Evolutionary conservation across 225 moss, liverwort and hornwort genomes (phyloP), one percentile per base, ranked within the genome.

Genomic region (Climacium dendroides): DNA sequence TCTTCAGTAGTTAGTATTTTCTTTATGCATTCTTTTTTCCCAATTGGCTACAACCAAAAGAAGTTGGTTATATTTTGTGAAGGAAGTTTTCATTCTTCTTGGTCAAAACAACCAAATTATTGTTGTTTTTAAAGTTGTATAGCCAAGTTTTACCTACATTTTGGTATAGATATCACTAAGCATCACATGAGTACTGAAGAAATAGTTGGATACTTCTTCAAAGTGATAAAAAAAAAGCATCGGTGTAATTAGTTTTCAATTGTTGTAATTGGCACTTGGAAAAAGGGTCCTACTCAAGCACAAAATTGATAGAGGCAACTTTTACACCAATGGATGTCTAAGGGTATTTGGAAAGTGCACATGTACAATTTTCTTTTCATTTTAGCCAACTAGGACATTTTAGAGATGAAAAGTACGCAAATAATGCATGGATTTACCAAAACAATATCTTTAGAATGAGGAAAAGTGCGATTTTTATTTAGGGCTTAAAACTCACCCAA

Each of bases 351-450:
- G 22, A 37, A 23, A 67, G 39, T 39, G 7, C 13, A 23, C 6
- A 37, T 0, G 4, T 39, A 7, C 0, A 2, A 39, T 39, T 7
- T 24, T 24, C 4, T 4, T 67, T 2, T 37, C 1, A 0, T 23
- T 11, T 22, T 22, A 22, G 12, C 4, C 1, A 67, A 1, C 1
- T 22, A 67, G 7, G 4, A 37, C 7, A 23, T 23, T 37, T 37
- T 37, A 0, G 1, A 3, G 13, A 39, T 24, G 24, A 67, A 39
- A 13, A 39, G 69, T 39, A 14, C 1, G 2, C 8, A 39, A 24
- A 39, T 7, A 8, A 24, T 69, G 14, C 24, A 69, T 13, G 7
- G 13, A 39, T 39, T 1, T 7, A 24, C 2, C 14, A 39, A 39
- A 69, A 13, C 23, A 69, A n/a, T 9, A 6, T 11, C 6, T 67